Conservation (phyloP, 495 filamentous ascomycete species). For the Penicillium lagena region DNA sequence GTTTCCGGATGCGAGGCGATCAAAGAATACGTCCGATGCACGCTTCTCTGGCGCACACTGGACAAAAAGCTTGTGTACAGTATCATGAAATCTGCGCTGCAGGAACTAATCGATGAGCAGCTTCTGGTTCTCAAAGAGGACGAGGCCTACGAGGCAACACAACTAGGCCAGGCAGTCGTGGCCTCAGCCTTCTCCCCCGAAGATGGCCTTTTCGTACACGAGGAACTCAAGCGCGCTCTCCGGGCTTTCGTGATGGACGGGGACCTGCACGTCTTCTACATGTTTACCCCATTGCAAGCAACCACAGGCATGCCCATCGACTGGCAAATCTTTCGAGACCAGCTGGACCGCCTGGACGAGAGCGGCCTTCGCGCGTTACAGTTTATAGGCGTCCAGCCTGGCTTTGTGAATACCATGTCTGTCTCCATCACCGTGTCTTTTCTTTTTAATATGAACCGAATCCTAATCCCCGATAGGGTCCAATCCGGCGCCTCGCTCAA, state of each 20-base stretch:
- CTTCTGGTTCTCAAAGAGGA: constrained; percentile 32
- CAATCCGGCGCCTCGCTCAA: constrained; percentile 58
- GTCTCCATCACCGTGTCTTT: neutral
- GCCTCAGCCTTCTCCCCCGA: constrained; percentile 67
- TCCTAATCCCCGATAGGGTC: constrained; percentile 47
- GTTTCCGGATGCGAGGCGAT: constrained; percentile 64
- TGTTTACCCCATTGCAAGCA: constrained; percentile 64
- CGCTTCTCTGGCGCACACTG: constrained; percentile 57
- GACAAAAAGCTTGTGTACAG: constrained; percentile 49
- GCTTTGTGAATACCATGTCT: constrained; percentile 67
- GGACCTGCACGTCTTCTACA: constrained; percentile 80
- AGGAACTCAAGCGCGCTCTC: constrained; percentile 61
- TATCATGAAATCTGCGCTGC: constrained; percentile 49
- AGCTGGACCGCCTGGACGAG: constrained; percentile 65
- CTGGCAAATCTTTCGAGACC: constrained; percentile 67
- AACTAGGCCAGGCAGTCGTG: constrained; percentile 66
- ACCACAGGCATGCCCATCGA: constrained; percentile 49
- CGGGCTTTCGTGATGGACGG: constrained; percentile 77
- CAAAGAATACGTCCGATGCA: constrained; percentile 64
- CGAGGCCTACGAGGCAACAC: constrained; percentile 54
- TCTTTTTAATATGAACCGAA: neutral
- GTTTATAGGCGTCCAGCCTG: constrained; percentile 64
- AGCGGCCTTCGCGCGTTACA: constrained; percentile 62
- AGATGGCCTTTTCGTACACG: constrained; percentile 69
- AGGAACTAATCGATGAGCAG: constrained; percentile 36